Base-by-base conservation (phyloP, 2,329 filamentous ascomycete genomes). In the Cytospora leucostoma region DNA sequence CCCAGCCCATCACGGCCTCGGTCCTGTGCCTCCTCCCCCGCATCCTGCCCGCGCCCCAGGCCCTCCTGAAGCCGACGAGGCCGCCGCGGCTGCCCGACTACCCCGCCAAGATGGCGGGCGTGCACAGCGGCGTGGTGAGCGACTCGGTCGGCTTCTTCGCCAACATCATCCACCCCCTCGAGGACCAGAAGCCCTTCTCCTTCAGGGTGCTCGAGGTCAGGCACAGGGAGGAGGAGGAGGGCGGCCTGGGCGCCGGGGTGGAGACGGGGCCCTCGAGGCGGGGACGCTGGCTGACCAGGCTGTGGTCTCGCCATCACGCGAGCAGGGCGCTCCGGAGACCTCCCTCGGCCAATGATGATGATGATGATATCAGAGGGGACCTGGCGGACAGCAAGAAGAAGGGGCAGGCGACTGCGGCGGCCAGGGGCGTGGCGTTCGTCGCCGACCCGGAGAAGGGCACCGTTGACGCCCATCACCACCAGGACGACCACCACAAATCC, bases 11-110 rank as follows among this genome's bases (percentile, higher is more conserved):
- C 66, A 87, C 84, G 2, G 80, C 84, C n/a, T 61, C 59, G 1
- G 59, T 61, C 1, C 77, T 84, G 38, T 85, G 83, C 67, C 78
- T 84, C 47, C 76, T 88, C 4, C 86, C 86, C 34, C 81, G 85
- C 56, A 79, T 88, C 58, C 80, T 88, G 34, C 86, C 85, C 10
- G 86, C 86, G 1, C 85, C 86, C 0, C 85, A 88, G 72, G 83
- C 83, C 54, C 77, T 88, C n/a, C 75, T 88, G 54, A 84, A 84
- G 64, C 79, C 84, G 11, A 75, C 77, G 27, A 80, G 85, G 3
- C 84, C 84, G 8, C 76, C 75, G 34, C 79, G 84, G 52, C 80
- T 88, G 70, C 85, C 85, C 52, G 79, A 83, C 66, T 78, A 80
- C 17, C 75, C 78, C 17, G 83, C 83, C 49, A 80, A 80, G 59